Evolutionary conservation across 2,329 filamentous ascomycete species (phyloP), one percentile per base, ranked within the genome.

Genomic region (Calonectria hongkongensis): DNA sequence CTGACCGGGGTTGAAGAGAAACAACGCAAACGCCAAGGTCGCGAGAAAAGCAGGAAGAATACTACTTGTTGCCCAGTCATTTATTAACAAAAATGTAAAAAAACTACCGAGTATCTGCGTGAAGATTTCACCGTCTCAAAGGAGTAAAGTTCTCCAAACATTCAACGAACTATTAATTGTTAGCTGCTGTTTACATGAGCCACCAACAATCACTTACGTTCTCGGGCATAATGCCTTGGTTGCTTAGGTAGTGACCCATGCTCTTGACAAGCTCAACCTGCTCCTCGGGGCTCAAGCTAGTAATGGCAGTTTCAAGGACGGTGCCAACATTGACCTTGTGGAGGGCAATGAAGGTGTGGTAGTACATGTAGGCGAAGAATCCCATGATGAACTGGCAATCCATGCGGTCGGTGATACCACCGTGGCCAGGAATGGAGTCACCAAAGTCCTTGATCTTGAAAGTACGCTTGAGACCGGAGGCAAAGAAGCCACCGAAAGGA

Each of bases 371-470:
- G 18, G 96, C 92, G 81, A 99, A 98, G 85, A 98, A 97, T 10
- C 97, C 97, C 97, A 99, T 99, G 87, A 98, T 98, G 87, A 99
- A 99, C 83, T 99, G 97, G 84, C 97, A 99, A 83, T 99, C 97
- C 96, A 99, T 98, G 74, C 97, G 94, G 83, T 99, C 97, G 18
- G 97, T 99, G 87, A 99, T 98, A 79, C 97, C 97, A 73, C 97
- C 97, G 81, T 99, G 97, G 27, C 97, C 97, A 1, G 97, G 97
- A 79, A 99, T 99, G 1, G 95, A 98, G 85, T 99, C 95, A 78
- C 97, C 97, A 86, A 99, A 99, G 87, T 99, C 97, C 89, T 99
- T 99, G 89, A 99, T 97, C 88, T 99, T 98, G 88, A 99, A 99
- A 4, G 96, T 98, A 36, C 97, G 94, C 90, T 99, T 99, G 71